Percentiles rank a stretch among this genome's conserved stretches.
These are phyloP conservation scores for Luffa acutangula DNA, from an alignment of 306 rosid species.

Conservation along the genomic window DNA sequence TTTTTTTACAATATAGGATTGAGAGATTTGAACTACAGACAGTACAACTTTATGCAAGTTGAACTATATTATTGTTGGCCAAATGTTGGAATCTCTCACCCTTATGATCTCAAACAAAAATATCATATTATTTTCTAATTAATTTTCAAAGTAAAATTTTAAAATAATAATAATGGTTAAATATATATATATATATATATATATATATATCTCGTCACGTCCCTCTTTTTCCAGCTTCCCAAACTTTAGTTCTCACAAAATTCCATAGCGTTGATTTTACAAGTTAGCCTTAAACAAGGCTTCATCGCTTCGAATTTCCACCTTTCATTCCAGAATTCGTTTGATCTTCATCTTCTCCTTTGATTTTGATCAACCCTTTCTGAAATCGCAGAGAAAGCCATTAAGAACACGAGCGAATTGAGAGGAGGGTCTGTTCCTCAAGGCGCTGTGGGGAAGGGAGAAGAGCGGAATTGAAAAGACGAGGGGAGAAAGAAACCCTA, in stretches of 20 bases:
- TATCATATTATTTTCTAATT: too few relatives aligned
- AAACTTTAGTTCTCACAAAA: neutral
- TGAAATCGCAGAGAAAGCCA: neutral
- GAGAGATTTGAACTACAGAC: too few relatives aligned
- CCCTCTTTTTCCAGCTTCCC: neutral
- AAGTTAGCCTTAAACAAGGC: neutral
- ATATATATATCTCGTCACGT: too few relatives aligned
- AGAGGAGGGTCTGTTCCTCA: neutral
- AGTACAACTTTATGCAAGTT: too few relatives aligned
- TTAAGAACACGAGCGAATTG: neutral
- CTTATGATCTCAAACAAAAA: too few relatives aligned
- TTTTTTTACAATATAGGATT: too few relatives aligned
- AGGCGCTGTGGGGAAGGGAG: neutral
- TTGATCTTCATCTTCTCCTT: neutral
- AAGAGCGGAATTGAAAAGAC: neutral
- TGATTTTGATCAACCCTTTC: neutral
- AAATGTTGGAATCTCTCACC: too few relatives aligned
- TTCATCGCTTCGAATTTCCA: neutral
- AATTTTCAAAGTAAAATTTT: too few relatives aligned
- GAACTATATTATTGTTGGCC: too few relatives aligned
- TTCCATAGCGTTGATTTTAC: neutral
- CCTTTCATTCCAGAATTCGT: neutral
- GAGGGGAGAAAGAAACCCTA: constrained; percentile 6
- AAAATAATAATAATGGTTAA: too few relatives aligned
- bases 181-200: too few relatives aligned